These are phyloP conservation scores for Cercospora beticola DNA, from an alignment of 2,329 filamentous ascomycete genomes.

Conservation along the genomic window DNA sequence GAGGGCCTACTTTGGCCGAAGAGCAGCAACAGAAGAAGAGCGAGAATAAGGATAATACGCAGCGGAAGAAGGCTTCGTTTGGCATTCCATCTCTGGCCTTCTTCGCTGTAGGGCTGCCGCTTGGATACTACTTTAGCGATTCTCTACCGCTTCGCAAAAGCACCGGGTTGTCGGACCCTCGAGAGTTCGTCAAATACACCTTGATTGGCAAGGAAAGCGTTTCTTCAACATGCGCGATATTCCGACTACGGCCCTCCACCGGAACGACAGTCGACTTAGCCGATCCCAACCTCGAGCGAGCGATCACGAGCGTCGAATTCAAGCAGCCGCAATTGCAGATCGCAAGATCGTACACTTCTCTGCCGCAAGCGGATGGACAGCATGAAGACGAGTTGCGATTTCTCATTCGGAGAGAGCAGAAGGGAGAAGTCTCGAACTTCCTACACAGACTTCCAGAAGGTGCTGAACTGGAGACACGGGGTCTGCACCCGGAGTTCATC, in stretches of 20 bases:
- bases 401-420: conserved; percentile 72
- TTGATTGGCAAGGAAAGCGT: conserved; percentile 62
- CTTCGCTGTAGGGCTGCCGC: conserved; percentile 25
- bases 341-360: conserved; percentile 83
- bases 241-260: conserved; percentile 57
- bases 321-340: conserved; percentile 96
- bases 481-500: conserved; percentile 68
- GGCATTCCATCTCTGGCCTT: conserved; percentile 25
- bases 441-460: conserved; percentile 63
- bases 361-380: conserved; percentile 57
- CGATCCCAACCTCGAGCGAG: conserved; percentile 42
- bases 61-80: conserved; percentile 10
- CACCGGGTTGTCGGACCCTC: conserved; percentile 10
- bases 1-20: neutral
- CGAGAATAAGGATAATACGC: conserved; percentile 10
- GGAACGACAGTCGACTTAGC: conserved; percentile 22
- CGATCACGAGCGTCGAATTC: conserved; percentile 85
- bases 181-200: conserved; percentile 51
- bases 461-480: conserved; percentile 70
- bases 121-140: conserved; percentile 27
- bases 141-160: conserved; percentile 5
- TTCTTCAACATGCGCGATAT: conserved; percentile 66
- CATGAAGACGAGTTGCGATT: conserved; percentile 59
- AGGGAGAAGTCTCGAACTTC: conserved; percentile 84
- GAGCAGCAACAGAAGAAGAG: neutral